phyloP scores from a whole-genome alignment of 2,329 filamentous ascomycete species.

The Pezicula carpinea region DNA sequence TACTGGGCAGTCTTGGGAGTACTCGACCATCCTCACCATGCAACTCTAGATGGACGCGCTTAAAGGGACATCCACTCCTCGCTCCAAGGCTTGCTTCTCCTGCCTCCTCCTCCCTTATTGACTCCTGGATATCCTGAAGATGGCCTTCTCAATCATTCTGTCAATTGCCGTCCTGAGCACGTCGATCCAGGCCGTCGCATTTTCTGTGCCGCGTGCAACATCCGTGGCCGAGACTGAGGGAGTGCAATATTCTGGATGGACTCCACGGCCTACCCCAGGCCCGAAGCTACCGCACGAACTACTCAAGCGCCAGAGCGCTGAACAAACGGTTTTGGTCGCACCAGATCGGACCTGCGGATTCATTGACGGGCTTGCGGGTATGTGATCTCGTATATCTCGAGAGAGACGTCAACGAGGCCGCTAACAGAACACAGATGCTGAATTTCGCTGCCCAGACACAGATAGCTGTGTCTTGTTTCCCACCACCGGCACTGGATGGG shows the following conservation, averaged over 20 bases:
- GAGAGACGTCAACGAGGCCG: conserved; percentile 3
- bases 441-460: conserved; percentile 33
- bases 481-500: conserved; percentile 22
- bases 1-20: not conserved
- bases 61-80: not conserved
- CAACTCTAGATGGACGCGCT: not conserved
- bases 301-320: conserved; percentile 27
- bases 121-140: not conserved
- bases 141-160: not conserved
- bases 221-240: not conserved
- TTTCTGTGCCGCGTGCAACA: not conserved
- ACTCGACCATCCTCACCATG: not conserved
- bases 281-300: conserved; percentile 27
- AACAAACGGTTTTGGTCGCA: conserved; percentile 36
- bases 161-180: not conserved
- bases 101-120: not conserved
- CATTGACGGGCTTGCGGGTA: conserved; percentile 36
- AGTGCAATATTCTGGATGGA: conserved; percentile 7
- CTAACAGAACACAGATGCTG: conserved; percentile 26
- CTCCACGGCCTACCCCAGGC: conserved; percentile 37
- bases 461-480: conserved; percentile 38
- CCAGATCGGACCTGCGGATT: conserved; percentile 49
- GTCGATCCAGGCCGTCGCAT: not conserved
- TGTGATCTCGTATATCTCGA: conserved; percentile 6
- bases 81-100: not conserved